Base-by-base conservation (phyloP, 306 rosid genomes). In the Neltuma alba region DNA sequence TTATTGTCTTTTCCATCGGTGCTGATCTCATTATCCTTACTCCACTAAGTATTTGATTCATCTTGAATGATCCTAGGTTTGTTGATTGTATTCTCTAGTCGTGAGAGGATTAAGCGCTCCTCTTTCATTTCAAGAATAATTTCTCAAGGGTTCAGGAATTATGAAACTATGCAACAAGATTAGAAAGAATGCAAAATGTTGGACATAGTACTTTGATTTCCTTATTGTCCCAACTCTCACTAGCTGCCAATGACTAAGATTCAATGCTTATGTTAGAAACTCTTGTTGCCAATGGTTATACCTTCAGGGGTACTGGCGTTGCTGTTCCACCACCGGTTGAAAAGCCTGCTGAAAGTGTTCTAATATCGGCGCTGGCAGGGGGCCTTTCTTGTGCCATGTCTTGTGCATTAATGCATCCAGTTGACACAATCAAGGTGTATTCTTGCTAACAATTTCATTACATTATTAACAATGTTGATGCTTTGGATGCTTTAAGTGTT, bases 311-410 rank as follows among this genome's bases (percentile, higher is more conserved):
- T 84, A 88, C 98, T 28, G 99, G 91, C 78, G 98, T 92, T 85
- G 92, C 96, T 20, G 93, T 93, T 83, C 89, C 99, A 70, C 98
- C 98, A 40, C 82, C 98, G 13, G 90, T 91, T 76, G 93, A 89
- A 88, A 85, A 91, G 81, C 97, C 96, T 36, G 93, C 97, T 57
- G 98, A 95, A 79, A 95, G 94, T 75, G 99, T 95, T 63, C 83
- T 92, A 85, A 89, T 89, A 89, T 92, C 99, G 84, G 99, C 98
- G 75, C 82, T 95, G 90, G 99, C 98, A 31, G 99, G 99, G 64
- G 99, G 99, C 80, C 95, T 95, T 81, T 76, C 99, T 80, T 92
- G 98, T 85, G 98, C 98, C 54, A 86, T 95, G 78, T 95, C 99
- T 61, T 89, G 96, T 73, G 88, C 97, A 58, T 91, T 95, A 83